phyloP scores from a whole-genome alignment of 148 eudicot genomes.

The Bassia scoparia region DNA sequence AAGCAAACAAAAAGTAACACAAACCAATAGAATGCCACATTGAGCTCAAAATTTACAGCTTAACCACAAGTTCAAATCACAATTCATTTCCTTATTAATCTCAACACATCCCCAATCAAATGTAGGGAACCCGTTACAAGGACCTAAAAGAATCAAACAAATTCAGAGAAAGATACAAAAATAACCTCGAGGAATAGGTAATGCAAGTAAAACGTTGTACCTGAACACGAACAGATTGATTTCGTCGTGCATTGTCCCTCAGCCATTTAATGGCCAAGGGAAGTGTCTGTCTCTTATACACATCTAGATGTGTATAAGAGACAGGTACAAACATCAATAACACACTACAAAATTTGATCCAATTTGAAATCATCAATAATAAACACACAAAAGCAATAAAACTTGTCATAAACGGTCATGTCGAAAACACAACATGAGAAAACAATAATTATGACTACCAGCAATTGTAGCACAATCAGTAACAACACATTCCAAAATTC shows the following conservation, averaged over 20 bases:
- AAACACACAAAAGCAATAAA: not conserved
- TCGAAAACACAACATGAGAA: too few relatives aligned
- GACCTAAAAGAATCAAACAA: constrained; percentile 46
- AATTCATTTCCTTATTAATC: constrained; percentile 70
- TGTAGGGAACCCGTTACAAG: constrained; percentile 91
- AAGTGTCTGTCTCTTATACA: too few relatives aligned
- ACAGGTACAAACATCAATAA: not conserved
- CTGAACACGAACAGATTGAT: constrained; percentile 72
- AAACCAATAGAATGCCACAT: too few relatives aligned
- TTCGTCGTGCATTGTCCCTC: constrained; percentile 57
- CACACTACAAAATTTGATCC: not conserved
- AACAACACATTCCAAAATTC: too few relatives aligned
- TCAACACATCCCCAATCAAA: constrained; percentile 80
- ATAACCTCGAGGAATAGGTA: not conserved
- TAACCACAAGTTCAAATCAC: too few relatives aligned
- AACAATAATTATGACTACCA: too few relatives aligned
- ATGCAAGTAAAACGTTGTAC: constrained; percentile 16
- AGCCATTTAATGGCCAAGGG: constrained; percentile 91
- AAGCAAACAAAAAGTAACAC: too few relatives aligned
- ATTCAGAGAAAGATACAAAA: not conserved
- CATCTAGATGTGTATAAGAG: too few relatives aligned
- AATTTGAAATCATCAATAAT: not conserved
- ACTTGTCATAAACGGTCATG: not conserved
- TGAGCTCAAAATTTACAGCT: too few relatives aligned
- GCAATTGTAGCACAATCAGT: too few relatives aligned